These are phyloP conservation scores for Trichosporon sp. DNA, from an alignment of 1,284 basidiomycete species.

Conservation along the genomic window DNA sequence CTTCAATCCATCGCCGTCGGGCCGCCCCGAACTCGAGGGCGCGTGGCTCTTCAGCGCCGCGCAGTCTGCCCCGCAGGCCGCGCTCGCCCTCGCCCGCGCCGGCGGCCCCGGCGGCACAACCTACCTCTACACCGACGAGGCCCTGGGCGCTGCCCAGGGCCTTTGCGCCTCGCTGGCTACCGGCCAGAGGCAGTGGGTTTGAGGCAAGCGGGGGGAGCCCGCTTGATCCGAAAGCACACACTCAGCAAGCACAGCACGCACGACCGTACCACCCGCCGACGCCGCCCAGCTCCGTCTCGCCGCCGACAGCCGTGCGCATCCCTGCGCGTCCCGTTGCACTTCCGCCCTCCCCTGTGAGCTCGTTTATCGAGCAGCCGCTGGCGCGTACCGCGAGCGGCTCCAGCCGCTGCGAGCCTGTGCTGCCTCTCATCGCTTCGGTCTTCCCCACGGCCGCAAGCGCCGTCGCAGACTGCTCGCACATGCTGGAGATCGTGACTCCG, in stretches of 20 bases:
- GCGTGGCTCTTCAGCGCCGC: constrained; percentile 27
- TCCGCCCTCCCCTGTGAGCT: constrained; percentile 4
- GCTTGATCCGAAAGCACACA: constrained; percentile 16
- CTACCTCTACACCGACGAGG: constrained; percentile 39
- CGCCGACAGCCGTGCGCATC: constrained; percentile 3
- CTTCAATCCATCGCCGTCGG: not conserved
- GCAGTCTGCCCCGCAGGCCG: constrained; percentile 24
- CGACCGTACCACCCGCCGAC: constrained; percentile 5
- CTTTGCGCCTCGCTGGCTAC: constrained; percentile 38
- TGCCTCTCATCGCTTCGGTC: constrained; percentile 38
- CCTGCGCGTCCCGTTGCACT: not conserved
- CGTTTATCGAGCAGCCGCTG: not conserved
- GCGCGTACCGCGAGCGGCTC: constrained; percentile 4
- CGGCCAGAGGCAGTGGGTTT: constrained; percentile 50
- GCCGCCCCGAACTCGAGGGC: not conserved
- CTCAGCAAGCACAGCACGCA: not conserved
- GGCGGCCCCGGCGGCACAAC: constrained; percentile 42
- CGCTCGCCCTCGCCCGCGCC: constrained; percentile 45
- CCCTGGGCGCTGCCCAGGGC: constrained; percentile 20
- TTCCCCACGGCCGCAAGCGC: constrained; percentile 40
- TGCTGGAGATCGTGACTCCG: constrained; percentile 46
- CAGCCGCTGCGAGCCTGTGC: constrained; percentile 21
- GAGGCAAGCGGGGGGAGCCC: constrained; percentile 51
- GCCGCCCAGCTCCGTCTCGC: constrained; percentile 5
- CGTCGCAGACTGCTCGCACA: constrained; percentile 30